A percentile compares a stretch with the other conserved stretches of the same genome.
phyloP scores from a whole-genome alignment of 2,329 filamentous ascomycete species.

The Fusarium albosuccineum region DNA sequence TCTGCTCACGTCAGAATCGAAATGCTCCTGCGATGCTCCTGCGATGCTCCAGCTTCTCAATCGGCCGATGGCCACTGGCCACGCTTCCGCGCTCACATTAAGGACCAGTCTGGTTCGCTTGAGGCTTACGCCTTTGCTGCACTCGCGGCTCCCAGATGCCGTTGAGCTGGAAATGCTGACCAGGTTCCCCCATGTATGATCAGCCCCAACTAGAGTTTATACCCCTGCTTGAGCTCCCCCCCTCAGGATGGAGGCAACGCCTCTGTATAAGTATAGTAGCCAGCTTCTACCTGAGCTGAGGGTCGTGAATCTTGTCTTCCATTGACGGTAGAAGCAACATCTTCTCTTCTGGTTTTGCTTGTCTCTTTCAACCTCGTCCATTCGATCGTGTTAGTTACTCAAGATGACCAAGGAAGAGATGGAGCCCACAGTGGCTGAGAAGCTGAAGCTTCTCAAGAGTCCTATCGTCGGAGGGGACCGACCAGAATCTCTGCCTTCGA shows the following conservation, averaged over 20 bases:
- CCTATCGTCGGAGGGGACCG: conserved; percentile 39
- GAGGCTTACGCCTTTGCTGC: too few species aligned
- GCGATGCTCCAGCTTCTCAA: neutral
- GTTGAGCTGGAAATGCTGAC: too few species aligned
- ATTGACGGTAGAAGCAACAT: neutral
- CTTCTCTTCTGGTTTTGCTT: neutral
- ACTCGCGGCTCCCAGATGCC: too few species aligned
- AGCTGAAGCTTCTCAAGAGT: conserved; percentile 51
- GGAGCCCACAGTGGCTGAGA: conserved; percentile 34
- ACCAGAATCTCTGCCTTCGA: conserved; percentile 30
- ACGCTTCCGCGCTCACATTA: too few species aligned
- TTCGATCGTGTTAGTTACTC: neutral
- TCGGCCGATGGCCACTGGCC: neutral
- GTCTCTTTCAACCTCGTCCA: neutral
- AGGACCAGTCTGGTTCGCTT: too few species aligned
- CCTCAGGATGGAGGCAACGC: too few species aligned
- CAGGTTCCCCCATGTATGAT: too few species aligned
- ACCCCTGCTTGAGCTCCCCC: neutral
- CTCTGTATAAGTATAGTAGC: too few species aligned
- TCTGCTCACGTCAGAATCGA: conserved; percentile 29
- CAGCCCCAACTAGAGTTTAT: too few species aligned
- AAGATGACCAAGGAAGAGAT: conserved; percentile 36
- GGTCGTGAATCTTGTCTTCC: conserved; percentile 2
- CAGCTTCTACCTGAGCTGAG: too few species aligned
- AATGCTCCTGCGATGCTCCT: neutral